Evolutionary conservation across 2,329 filamentous ascomycete genomes (phyloP).

Genomic region (Penicillium vulpinum): DNA sequence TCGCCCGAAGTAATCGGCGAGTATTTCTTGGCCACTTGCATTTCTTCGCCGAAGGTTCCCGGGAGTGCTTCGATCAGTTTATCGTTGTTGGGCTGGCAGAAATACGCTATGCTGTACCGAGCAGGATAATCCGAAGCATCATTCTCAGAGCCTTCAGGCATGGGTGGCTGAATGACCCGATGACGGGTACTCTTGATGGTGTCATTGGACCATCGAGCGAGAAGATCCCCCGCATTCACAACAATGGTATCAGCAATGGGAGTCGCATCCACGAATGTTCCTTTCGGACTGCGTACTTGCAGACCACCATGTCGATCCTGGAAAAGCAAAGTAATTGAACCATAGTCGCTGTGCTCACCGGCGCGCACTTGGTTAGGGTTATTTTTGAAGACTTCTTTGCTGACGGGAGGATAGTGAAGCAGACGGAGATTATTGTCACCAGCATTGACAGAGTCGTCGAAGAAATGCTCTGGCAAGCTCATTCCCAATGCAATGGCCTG

Average conservation of each 20-base stretch:
- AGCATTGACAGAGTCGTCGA: constrained; percentile 70
- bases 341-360: constrained; percentile 73
- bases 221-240: constrained; percentile 83
- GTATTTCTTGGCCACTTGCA: constrained; percentile 72
- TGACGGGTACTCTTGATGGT: constrained; percentile 88
- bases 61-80: constrained; percentile 76
- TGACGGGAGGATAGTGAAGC: constrained; percentile 73
- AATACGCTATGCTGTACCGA: constrained; percentile 87
- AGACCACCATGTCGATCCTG: constrained; percentile 59
- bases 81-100: constrained; percentile 83
- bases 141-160: constrained; percentile 39
- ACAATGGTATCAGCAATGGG: constrained; percentile 81
- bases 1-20: constrained; percentile 73
- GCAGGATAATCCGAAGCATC: constrained; percentile 61
- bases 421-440: constrained; percentile 72
- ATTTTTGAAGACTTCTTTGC: constrained; percentile 63
- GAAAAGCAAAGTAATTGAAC: constrained; percentile 54
- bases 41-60: constrained; percentile 64
- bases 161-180: constrained; percentile 82
- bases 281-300: constrained; percentile 68
- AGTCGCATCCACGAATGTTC: constrained; percentile 76
- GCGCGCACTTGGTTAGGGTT: constrained; percentile 72
- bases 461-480: constrained; percentile 69
- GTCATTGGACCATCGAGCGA: constrained; percentile 88
- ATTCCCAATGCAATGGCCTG: constrained; percentile 80